These are phyloP conservation scores for Aureobasidium leucospermi DNA, from an alignment of 2,329 filamentous ascomycete species.

Conservation along the genomic window DNA sequence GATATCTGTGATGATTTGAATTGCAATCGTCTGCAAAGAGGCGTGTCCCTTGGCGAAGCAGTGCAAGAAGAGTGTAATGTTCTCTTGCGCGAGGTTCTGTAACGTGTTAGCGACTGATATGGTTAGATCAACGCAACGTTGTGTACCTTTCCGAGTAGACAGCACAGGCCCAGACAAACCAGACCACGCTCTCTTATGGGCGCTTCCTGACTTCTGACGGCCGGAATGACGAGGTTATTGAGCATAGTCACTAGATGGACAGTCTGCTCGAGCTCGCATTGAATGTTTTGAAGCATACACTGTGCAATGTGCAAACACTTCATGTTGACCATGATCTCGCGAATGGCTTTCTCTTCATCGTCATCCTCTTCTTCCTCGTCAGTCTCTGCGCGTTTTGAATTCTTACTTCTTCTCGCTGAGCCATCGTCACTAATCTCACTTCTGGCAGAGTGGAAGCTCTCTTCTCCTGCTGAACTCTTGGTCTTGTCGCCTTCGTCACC, in stretches of 20 bases:
- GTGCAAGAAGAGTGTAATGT: conserved; percentile 86
- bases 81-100: conserved; percentile 78
- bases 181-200: conserved; percentile 87
- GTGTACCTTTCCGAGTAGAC: conserved; percentile 71
- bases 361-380: conserved; percentile 57
- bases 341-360: conserved; percentile 66
- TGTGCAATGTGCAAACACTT: conserved; percentile 96
- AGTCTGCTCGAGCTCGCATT: conserved; percentile 80
- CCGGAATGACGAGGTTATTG: conserved; percentile 92
- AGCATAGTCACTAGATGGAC: conserved; percentile 93
- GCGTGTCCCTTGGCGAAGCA: conserved; percentile 93
- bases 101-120: conserved; percentile 13
- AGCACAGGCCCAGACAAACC: conserved; percentile 82
- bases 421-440: conserved; percentile 71
- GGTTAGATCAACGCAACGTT: conserved; percentile 10
- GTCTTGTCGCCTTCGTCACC: conserved; percentile 53
- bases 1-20: conserved; percentile 91
- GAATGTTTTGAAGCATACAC: conserved; percentile 92
- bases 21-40: conserved; percentile 76
- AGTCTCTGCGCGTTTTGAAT: conserved; percentile 43
- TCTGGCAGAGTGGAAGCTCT: conserved; percentile 88
- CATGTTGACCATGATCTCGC: conserved; percentile 94
- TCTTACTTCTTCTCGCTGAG: conserved; percentile 25
- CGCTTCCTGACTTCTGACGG: conserved; percentile 85
- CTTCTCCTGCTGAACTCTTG: conserved; percentile 47